phyloP scores from a whole-genome alignment of 768 basidiomycete genomes.

The Naganishia randhawae region DNA sequence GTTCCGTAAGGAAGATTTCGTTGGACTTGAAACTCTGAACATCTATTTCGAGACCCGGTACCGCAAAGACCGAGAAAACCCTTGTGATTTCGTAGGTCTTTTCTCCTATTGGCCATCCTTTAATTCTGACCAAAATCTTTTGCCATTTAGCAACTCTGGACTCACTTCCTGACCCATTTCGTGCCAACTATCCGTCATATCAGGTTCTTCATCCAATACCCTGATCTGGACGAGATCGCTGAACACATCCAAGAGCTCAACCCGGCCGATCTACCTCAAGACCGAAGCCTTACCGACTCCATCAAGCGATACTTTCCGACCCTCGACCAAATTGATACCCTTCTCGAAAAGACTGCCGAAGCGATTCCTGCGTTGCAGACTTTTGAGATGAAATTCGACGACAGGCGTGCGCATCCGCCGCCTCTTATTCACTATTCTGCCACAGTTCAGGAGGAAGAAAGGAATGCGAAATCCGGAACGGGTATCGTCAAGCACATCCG shows the following conservation, averaged over 20 bases:
- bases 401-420: conserved; percentile 6
- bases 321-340: neutral
- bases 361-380: conserved; percentile 12
- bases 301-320: conserved; percentile 15
- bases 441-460: neutral
- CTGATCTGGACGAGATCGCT: neutral
- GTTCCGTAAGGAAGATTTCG: conserved; percentile 15
- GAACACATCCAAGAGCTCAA: neutral
- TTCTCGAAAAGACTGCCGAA: neutral
- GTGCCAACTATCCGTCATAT: conserved; percentile 4
- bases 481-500: neutral
- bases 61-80: neutral
- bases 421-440: conserved; percentile 13
- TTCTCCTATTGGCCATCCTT: neutral
- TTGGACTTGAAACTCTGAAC: neutral
- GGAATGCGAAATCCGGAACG: neutral
- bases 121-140: neutral
- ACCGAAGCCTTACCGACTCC: neutral
- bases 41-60: conserved; percentile 11
- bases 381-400: conserved; percentile 8
- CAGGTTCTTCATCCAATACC: conserved; percentile 19
- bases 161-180: conserved; percentile 14
- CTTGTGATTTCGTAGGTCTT: conserved; percentile 9
- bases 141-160: neutral
- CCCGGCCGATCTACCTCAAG: neutral